Base-by-base conservation (phyloP, 2,329 filamentous ascomycete genomes). In the Colletotrichum falcatum region DNA sequence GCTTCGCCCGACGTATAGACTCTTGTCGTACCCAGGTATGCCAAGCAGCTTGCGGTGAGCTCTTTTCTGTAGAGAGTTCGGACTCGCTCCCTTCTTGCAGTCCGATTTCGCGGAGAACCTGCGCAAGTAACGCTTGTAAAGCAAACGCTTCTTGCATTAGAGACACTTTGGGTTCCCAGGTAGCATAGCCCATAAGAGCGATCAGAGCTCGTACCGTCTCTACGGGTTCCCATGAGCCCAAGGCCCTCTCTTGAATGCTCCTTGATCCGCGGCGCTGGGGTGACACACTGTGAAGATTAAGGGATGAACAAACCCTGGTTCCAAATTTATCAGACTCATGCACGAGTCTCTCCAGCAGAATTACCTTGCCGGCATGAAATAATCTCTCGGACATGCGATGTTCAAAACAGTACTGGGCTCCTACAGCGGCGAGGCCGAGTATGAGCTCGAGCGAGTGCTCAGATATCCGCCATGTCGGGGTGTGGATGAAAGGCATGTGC, bases 351-450 rank as follows among this genome's bases (percentile, higher is more conserved):
- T 81, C 77, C 62, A 80, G 56, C 0, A 81, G 39, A 1, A 82
- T 72, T 0, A 78, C 73, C 61, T 79, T 80, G 0, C 76, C 79
- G 1, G 78, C 77, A 7, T 75, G 73, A 51, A 82, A 82, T 0
- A 82, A 53, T 1, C 75, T 74, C n/a, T 80, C 78, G 0, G 80
- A 80, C 16, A 75, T 77, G 1, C 76, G 76, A 3, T 78, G 77
- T 71, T 82, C 81, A 33, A 82, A 81, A 26, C 79, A 80, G 63
- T 82, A 82, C 71, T 82, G 80, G 0, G 81, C 79, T 0, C 80
- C 80, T 4, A 82, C 74, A 0, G 80, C 75, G 1, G 77, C 74
- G 6, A 82, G 76, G 0, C 76, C 78, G 9, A 81, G 70, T 0
- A 81, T 66, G 1, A 82, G 61, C 42, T 82, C 80, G 0, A 78